phyloP scores from a whole-genome alignment of 805 yeast genomes.

The Metschnikowia koreensis region DNA sequence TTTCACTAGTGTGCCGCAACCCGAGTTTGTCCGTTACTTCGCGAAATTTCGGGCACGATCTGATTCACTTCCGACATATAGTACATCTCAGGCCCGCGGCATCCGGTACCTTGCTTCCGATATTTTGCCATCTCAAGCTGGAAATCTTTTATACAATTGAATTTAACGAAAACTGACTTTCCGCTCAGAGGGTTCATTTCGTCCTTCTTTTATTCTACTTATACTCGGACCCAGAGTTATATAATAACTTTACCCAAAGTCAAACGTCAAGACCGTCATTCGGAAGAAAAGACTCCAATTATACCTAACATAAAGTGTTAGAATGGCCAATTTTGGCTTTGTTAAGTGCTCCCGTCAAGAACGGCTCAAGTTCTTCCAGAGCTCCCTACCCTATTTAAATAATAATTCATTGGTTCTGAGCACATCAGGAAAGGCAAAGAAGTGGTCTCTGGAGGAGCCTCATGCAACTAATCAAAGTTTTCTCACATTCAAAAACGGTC shows the following conservation, averaged over 20 bases:
- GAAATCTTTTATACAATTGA: background rate
- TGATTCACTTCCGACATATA: conserved; percentile 5
- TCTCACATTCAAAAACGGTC: conserved; percentile 37
- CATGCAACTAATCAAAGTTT: conserved; percentile 24
- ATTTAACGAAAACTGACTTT: too few species aligned
- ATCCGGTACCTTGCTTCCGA: background rate
- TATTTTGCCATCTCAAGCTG: background rate
- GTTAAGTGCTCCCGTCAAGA: conserved; percentile 15
- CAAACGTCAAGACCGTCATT: too few species aligned
- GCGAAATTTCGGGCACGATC: background rate
- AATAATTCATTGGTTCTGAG: conserved; percentile 12
- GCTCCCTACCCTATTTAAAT: conserved; percentile 24
- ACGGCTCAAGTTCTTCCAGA: conserved; percentile 25
- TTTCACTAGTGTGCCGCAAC: too few species aligned
- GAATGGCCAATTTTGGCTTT: conserved; percentile 14
- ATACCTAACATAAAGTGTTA: background rate
- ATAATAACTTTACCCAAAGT: too few species aligned
- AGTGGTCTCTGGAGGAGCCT: conserved; percentile 25
- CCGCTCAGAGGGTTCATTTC: too few species aligned
- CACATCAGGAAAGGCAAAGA: conserved; percentile 10
- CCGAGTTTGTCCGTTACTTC: conserved; percentile 1
- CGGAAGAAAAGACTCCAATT: background rate
- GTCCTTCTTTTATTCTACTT: too few species aligned
- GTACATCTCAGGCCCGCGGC: background rate
- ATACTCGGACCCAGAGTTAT: too few species aligned